Percentiles rank a stretch among this genome's conserved stretches.
These are phyloP conservation scores for Trichoderma pleuroti DNA, from an alignment of 2,329 filamentous ascomycete species.

Conservation along the genomic window DNA sequence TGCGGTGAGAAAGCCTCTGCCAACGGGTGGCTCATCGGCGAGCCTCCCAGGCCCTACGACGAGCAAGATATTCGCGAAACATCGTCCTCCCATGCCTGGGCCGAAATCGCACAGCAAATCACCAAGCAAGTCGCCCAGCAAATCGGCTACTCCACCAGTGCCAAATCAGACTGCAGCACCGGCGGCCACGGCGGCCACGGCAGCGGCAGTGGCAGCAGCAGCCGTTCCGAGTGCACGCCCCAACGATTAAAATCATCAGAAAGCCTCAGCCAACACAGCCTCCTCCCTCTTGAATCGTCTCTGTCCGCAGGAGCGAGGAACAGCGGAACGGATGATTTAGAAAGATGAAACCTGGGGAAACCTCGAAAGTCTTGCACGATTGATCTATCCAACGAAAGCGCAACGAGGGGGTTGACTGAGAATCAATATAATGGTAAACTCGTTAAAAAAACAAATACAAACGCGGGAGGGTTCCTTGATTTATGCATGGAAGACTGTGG, in stretches of 20 bases:
- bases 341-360: not conserved
- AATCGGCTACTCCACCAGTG: conserved; percentile 26
- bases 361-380: not conserved
- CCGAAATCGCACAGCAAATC: conserved; percentile 22
- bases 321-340: not conserved
- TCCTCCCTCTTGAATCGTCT: not conserved
- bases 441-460: not conserved
- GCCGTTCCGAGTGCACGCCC: conserved; percentile 27
- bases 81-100: conserved; percentile 24
- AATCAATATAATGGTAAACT: not conserved
- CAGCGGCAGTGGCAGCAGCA: conserved; percentile 24
- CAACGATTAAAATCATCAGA: conserved; percentile 39
- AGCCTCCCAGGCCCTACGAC: conserved; percentile 26
- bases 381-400: not conserved
- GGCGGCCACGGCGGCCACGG: conserved; percentile 24
- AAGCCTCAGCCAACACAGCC: conserved; percentile 29
- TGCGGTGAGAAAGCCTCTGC: conserved; percentile 33
- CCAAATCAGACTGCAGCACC: conserved; percentile 23
- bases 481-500: not conserved
- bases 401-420: not conserved
- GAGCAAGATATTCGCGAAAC: conserved; percentile 29
- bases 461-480: not conserved
- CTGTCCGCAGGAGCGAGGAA: not conserved
- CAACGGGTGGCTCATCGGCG: conserved; percentile 27
- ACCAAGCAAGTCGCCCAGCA: conserved; percentile 17